phyloP scores from a whole-genome alignment of 1,284 basidiomycete genomes.

The Puccinia triticina region DNA sequence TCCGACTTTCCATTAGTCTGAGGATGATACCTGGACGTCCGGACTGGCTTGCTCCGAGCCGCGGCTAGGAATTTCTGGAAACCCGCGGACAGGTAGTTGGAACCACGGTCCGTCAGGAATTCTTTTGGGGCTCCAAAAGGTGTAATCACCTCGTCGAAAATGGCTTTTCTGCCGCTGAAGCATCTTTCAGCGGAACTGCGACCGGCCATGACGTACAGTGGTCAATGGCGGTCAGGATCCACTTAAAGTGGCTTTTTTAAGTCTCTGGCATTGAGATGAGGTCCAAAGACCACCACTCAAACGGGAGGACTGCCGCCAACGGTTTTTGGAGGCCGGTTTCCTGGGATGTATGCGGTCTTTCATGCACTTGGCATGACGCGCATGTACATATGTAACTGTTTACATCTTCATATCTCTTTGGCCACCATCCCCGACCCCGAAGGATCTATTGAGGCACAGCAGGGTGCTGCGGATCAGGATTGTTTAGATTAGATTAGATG shows the following conservation, averaged over 20 bases:
- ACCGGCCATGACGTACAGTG: not conserved
- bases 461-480: too few species aligned
- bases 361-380: not conserved
- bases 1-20: conserved; percentile 51
- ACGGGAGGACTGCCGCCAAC: not conserved
- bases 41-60: not conserved
- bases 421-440: not conserved
- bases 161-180: not conserved
- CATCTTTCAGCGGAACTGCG: conserved; percentile 4
- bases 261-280: not conserved
- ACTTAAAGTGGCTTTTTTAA: not conserved
- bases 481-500: too few species aligned
- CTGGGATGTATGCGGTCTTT: not conserved
- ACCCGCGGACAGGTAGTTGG: not conserved
- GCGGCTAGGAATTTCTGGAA: not conserved
- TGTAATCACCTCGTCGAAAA: not conserved
- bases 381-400: not conserved
- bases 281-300: conserved; percentile 14
- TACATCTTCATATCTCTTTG: not conserved
- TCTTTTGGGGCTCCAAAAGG: conserved; percentile 4
- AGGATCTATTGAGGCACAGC: too few species aligned
- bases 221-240: not conserved
- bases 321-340: conserved; percentile 1
- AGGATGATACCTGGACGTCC: conserved; percentile 49
- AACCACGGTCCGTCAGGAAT: not conserved